Evolutionary conservation across 176 grass and related monocot genomes (phyloP).

Genomic region (Avena insularis): DNA sequence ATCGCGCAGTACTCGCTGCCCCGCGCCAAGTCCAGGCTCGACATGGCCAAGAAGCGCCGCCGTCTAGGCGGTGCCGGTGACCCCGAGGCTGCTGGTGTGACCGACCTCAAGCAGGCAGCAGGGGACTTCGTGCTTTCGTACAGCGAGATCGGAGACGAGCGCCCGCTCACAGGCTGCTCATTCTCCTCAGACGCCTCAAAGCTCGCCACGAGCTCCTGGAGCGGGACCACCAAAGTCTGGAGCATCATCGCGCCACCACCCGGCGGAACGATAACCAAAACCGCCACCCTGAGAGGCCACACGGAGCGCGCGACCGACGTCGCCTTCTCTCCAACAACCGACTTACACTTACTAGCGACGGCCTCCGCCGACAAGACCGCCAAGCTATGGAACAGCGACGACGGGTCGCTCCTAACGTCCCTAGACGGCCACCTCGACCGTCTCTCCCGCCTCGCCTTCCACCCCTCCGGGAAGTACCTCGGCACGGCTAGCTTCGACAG

Average conservation of each 20-base stretch:
- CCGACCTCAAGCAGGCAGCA: constrained; percentile 37
- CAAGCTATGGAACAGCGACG: constrained; percentile 65
- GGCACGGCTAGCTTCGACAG: constrained; percentile 92
- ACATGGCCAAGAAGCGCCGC: constrained; percentile 64
- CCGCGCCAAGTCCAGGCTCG: constrained; percentile 60
- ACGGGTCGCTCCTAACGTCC: constrained; percentile 66
- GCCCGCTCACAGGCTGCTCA: constrained; percentile 76
- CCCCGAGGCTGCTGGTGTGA: constrained; percentile 47
- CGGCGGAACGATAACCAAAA: constrained; percentile 42
- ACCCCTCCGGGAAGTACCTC: constrained; percentile 87
- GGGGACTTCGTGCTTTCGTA: constrained; percentile 66
- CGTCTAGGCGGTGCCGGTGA: constrained; percentile 63
- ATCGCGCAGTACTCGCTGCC: constrained; percentile 67
- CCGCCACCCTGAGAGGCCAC: constrained; percentile 72
- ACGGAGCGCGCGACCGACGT: constrained; percentile 90
- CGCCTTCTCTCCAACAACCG: constrained; percentile 62
- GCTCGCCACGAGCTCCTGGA: constrained; percentile 88
- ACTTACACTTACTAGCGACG: constrained; percentile 44
- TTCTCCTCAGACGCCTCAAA: constrained; percentile 68
- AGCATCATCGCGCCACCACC: constrained; percentile 55
- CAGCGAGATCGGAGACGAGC: constrained; percentile 84
- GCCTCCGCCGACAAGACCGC: constrained; percentile 82
- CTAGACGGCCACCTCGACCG: constrained; percentile 92
- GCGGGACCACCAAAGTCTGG: constrained; percentile 78
- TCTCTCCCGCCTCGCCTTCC: constrained; percentile 77